A percentile compares a stretch with the other conserved stretches of the same genome.
Conservation (phyloP, 805 yeast species). For the Metschnikowia santaceciliae region DNA sequence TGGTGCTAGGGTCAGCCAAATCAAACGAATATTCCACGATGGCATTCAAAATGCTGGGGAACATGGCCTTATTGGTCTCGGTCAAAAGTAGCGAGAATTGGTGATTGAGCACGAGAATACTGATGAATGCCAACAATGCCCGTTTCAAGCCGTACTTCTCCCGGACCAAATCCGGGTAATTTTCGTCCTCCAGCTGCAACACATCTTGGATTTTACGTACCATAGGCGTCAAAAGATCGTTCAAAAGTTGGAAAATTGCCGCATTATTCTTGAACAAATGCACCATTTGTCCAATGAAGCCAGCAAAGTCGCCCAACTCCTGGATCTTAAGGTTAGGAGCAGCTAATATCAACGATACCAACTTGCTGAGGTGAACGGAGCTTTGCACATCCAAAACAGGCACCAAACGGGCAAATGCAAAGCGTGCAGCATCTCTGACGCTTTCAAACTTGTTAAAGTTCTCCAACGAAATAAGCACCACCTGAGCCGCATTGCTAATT, state of each 20-base stretch:
- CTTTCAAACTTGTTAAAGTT: slow-evolving; percentile 60
- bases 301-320: slow-evolving; percentile 76
- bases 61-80: slow-evolving; percentile 55
- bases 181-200: slow-evolving; percentile 37
- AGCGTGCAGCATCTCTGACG: slow-evolving; percentile 82
- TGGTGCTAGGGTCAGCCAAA: slow-evolving; percentile 56
- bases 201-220: slow-evolving; percentile 56
- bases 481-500: slow-evolving; percentile 70
- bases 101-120: slow-evolving; percentile 70
- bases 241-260: slow-evolving; percentile 66
- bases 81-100: slow-evolving; percentile 73
- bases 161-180: slow-evolving; percentile 56
- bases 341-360: slow-evolving; percentile 59
- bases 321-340: slow-evolving; percentile 51
- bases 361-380: slow-evolving; percentile 54
- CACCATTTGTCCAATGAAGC: slow-evolving; percentile 83
- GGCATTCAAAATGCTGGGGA: slow-evolving; percentile 59
- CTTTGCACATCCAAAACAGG: slow-evolving; percentile 57
- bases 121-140: slow-evolving; percentile 64
- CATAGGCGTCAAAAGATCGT: slow-evolving; percentile 72
- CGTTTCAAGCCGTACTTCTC: slow-evolving; percentile 66
- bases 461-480: slow-evolving; percentile 78
- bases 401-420: slow-evolving; percentile 81
- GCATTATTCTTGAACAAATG: slow-evolving; percentile 70
- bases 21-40: slow-evolving; percentile 64